Conservation (phyloP, 2,329 filamentous ascomycete genomes). For the Aureobasidium sp. region DNA sequence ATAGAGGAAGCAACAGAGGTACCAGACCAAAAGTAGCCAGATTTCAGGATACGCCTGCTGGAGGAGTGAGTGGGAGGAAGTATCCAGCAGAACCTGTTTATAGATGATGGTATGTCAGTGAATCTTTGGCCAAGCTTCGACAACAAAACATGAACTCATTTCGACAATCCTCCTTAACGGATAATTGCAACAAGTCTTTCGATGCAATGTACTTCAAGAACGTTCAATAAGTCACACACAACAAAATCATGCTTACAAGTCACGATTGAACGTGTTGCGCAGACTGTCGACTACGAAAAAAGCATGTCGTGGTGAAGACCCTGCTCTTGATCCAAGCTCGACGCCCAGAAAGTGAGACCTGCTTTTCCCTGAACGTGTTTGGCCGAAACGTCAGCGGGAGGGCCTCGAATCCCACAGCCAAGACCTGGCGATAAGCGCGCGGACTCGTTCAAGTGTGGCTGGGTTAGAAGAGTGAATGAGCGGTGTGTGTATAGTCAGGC, state of each 20-base stretch:
- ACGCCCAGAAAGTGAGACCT: background rate
- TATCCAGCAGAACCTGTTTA: constrained; percentile 12
- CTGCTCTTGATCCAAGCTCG: background rate
- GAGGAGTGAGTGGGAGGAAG: background rate
- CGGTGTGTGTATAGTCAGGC: background rate
- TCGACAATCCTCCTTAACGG: too few species aligned
- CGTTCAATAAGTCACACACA: too few species aligned
- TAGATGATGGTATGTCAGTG: background rate
- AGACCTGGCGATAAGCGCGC: background rate
- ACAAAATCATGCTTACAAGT: background rate
- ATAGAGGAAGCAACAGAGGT: background rate
- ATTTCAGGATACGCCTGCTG: background rate
- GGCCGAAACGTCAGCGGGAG: background rate
- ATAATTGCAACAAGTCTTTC: too few species aligned
- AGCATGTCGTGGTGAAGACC: background rate
- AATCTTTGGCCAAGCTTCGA: too few species aligned
- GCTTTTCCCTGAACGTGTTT: background rate
- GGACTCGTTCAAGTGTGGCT: background rate
- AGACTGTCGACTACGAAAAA: background rate
- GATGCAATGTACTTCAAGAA: background rate
- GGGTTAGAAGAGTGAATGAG: background rate
- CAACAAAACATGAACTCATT: too few species aligned
- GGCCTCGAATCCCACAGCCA: background rate
- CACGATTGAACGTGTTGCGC: background rate
- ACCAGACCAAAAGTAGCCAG: background rate